Evolutionary conservation across 148 eudicot genomes (phyloP).

Genomic region (Heliamphora exappendiculata): DNA sequence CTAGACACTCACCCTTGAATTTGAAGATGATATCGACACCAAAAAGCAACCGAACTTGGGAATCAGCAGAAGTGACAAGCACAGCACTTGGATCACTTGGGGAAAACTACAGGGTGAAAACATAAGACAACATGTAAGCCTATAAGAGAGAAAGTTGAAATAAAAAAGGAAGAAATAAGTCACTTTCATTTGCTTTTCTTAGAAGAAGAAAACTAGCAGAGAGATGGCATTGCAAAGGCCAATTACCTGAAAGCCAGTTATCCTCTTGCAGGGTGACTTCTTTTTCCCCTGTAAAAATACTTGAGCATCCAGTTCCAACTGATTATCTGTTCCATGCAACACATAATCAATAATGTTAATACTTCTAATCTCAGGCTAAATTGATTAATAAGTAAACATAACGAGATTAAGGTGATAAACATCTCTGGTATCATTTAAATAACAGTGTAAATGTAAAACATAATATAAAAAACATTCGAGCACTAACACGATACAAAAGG

Average conservation of each 20-base stretch:
- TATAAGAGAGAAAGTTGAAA: neutral
- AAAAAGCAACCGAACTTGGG: constrained; percentile 53
- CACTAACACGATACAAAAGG: neutral
- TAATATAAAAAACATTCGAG: too few species aligned
- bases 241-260: constrained; percentile 72
- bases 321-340: constrained; percentile 32
- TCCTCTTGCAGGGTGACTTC: constrained; percentile 50
- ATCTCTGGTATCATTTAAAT: neutral
- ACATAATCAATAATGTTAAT: neutral
- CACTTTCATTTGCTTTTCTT: neutral
- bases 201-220: neutral
- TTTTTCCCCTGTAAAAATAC: constrained; percentile 40
- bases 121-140: neutral
- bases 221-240: neutral
- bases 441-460: neutral
- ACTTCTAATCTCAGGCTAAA: neutral
- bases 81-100: constrained; percentile 58
- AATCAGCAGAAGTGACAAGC: constrained; percentile 70
- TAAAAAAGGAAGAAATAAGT: neutral
- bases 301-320: constrained; percentile 26
- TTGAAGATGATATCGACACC: constrained; percentile 49
- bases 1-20: constrained; percentile 42
- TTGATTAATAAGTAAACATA: neutral
- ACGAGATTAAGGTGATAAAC: neutral
- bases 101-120: constrained; percentile 43